Conservation (phyloP, 805 yeast genomes). For the Yamadazyma scolyti region DNA sequence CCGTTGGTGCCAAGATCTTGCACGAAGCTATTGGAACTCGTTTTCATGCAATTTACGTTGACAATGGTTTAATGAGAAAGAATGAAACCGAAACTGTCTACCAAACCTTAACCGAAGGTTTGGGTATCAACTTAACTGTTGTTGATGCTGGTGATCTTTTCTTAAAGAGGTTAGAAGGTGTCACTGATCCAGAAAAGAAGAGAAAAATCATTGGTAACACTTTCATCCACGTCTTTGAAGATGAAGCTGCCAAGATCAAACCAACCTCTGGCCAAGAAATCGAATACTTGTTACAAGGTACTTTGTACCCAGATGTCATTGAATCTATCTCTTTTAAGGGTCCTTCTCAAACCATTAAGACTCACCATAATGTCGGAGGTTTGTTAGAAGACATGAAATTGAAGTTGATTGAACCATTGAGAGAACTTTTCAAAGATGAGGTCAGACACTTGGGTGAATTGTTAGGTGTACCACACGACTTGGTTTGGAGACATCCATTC, state of each 20-base stretch:
- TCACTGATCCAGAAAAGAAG: constrained; percentile 98
- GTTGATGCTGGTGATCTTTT: constrained; percentile 93
- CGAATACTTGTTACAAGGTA: constrained; percentile 93
- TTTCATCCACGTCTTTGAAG: constrained; percentile 94
- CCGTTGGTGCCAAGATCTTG: constrained; percentile 98
- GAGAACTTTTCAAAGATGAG: constrained; percentile 98
- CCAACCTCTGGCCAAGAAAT: constrained; percentile 88
- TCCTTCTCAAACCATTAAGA: constrained; percentile 98
- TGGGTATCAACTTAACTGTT: constrained; percentile 92
- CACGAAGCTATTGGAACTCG: constrained; percentile 97
- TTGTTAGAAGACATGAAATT: constrained; percentile 96
- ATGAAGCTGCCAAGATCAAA: constrained; percentile 87
- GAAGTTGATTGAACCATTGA: constrained; percentile 95
- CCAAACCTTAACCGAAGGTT: constrained; percentile 84
- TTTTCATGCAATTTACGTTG: constrained; percentile 97
- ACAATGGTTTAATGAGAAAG: constrained; percentile 95
- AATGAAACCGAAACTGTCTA: constrained; percentile 89
- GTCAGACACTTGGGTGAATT: constrained; percentile 95
- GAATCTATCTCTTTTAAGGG: constrained; percentile 99
- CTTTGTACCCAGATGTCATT: constrained; percentile 96
- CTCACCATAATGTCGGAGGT: constrained; percentile 99
- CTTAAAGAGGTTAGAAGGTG: constrained; percentile 80
- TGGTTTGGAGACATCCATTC: constrained; percentile 99
- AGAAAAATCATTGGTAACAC: constrained; percentile 98
- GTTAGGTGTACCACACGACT: constrained; percentile 91